Percentiles rank a stretch among this genome's conserved stretches.
phyloP scores from a whole-genome alignment of 2,329 filamentous ascomycete genomes.

The Sclerotinia subarctica region DNA sequence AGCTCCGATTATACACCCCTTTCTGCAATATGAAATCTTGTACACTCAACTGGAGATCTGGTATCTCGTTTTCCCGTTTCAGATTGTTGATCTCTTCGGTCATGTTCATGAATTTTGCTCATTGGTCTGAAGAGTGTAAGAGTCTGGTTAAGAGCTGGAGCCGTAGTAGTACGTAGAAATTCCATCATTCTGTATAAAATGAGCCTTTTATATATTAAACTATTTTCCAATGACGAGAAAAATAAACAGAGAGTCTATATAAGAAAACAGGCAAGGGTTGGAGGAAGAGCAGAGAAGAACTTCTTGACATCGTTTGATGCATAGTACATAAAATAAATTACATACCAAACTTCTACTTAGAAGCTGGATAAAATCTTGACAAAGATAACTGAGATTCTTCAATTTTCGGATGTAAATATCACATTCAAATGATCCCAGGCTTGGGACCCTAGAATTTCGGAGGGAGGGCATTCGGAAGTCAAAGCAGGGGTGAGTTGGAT shows the following conservation, averaged over 20 bases:
- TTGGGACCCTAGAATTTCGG: neutral
- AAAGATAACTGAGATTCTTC: neutral
- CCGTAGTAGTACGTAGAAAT: neutral
- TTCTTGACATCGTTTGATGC: neutral
- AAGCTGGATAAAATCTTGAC: neutral
- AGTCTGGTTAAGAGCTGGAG: neutral
- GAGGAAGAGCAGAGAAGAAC: neutral
- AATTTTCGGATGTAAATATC: neutral
- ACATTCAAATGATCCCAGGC: neutral
- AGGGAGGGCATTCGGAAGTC: neutral
- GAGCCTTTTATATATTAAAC: neutral
- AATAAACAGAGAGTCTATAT: neutral
- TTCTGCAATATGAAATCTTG: too few species aligned
- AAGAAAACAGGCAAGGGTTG: neutral
- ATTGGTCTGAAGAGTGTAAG: neutral
- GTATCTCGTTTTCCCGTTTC: too few species aligned
- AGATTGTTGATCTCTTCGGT: too few species aligned
- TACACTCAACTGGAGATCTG: too few species aligned
- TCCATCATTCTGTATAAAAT: conserved; percentile 1
- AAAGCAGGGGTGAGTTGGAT: too few species aligned
- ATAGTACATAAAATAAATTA: neutral
- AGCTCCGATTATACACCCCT: too few species aligned
- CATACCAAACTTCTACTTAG: neutral
- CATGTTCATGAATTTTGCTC: neutral
- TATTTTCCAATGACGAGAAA: too few species aligned